Base-by-base conservation (phyloP, 352 stramenopile genomes). In the Elongisporangium senticosum region DNA sequence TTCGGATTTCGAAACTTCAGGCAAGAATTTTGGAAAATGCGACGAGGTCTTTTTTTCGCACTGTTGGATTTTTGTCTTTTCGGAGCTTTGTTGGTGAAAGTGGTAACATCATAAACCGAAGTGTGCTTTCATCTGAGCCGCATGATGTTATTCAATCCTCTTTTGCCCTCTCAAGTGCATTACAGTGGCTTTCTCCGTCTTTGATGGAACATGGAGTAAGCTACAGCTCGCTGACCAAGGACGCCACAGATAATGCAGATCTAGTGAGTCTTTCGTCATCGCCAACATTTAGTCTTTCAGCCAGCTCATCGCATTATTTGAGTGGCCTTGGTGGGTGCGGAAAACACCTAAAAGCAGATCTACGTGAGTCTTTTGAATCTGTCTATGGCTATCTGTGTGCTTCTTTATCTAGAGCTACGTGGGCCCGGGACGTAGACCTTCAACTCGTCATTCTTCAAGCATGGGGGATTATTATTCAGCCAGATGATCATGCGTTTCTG, bases 401-500 rank as follows among this genome's bases (percentile, higher is more conserved):
- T 0, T 81, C 82, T 6, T 58, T 96, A 24, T 93, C 87, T 14
- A 83, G 82, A 26, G 84, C 87, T n/a, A 94, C 86, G 20, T 94
- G 84, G 86, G 86, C 76, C 21, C 81, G 83, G 43, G 83, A 95
- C 50, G 62, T 65, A 5, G 89, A 95, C 53, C 62, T 95, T 22
- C 87, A 97, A 63, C 61, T 96, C 15, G 81, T 89, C 37, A 77
- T 93, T 53, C 63, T 96, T 39, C 62, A 94, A 59, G 75, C 82
- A 15, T 96, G 88, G 88, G 86, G 86, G 7, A 89, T 95, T 23
- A 79, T 93, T n/a, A 93, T 96, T 47, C 73, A 82, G 40, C 85
- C 85, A 13, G 86, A 96, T 49, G 88, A 96, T 56, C 88, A 96
- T 62, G 83, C 87, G 2, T 96, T 96, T 55, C 72, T 96, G 20